Percentiles rank a stretch among this genome's conserved stretches.
phyloP scores from a whole-genome alignment of 352 stramenopile genomes.

The Globisporangium mamillatum region DNA sequence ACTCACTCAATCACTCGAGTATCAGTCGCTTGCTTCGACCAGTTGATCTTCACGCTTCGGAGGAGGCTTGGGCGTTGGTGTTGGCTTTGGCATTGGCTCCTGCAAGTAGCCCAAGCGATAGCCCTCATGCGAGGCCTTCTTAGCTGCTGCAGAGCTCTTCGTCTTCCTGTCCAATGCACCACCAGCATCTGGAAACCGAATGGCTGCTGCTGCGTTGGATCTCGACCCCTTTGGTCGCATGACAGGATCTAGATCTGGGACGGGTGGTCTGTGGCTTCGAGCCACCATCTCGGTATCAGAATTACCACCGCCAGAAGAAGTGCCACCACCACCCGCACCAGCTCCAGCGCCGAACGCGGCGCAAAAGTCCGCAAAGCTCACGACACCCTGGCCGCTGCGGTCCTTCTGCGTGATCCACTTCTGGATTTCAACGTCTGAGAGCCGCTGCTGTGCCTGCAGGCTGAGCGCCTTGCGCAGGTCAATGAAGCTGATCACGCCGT shows the following conservation, averaged over 20 bases:
- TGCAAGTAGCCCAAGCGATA: conserved; percentile 5
- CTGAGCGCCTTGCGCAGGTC: conserved; percentile 42
- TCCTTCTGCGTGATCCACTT: conserved; percentile 56
- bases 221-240: no score
- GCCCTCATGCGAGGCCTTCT: no score
- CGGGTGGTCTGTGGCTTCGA: no score
- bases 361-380: conserved; percentile 44
- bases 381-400: conserved; percentile 33
- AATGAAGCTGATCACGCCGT: conserved; percentile 46
- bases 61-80: neutral
- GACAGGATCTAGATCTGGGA: no score
- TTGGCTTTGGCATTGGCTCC: neutral
- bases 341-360: conserved; percentile 22
- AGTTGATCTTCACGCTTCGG: neutral
- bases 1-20: neutral
- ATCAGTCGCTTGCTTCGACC: neutral
- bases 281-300: neutral
- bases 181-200: no score
- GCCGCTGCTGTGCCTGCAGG: conserved; percentile 11
- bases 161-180: no score
- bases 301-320: no score
- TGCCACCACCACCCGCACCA: neutral
- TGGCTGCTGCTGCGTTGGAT: no score
- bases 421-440: conserved; percentile 45
- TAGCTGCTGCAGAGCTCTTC: no score